These are phyloP conservation scores for Punica granatum DNA, from an alignment of 345 rosid species.

Conservation along the genomic window DNA sequence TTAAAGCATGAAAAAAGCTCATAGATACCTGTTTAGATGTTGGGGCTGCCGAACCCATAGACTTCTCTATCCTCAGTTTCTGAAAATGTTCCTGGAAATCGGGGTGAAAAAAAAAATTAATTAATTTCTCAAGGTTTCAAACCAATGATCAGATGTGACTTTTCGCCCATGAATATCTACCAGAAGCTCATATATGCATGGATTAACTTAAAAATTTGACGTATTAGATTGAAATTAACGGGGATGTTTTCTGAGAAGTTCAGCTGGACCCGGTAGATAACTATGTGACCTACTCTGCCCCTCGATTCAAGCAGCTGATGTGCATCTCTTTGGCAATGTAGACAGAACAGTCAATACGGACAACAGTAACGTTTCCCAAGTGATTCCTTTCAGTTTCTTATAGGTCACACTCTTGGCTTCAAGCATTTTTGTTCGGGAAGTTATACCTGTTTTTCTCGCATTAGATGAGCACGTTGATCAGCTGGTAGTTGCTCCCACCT, in stretches of 20 bases:
- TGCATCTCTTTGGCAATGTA: neutral
- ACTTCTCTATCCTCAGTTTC: conserved; percentile 72
- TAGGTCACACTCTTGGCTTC: neutral
- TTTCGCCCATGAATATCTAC: neutral
- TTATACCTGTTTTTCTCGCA: conserved; percentile 84
- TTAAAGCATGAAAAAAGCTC: neutral
- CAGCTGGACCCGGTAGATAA: neutral
- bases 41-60: conserved; percentile 74
- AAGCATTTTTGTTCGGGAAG: neutral
- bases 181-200: neutral
- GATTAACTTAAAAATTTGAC: neutral
- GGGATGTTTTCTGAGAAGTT: neutral
- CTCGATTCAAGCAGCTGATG: neutral
- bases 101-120: too few relatives aligned
- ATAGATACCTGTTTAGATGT: conserved; percentile 72
- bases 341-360: neutral
- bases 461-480: conserved; percentile 68
- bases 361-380: neutral
- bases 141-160: neutral
- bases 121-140: neutral
- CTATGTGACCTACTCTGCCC: neutral
- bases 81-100: conserved; percentile 72
- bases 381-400: neutral
- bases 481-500: conserved; percentile 95
- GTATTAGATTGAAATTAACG: neutral